Evolutionary conservation across 2,329 filamentous ascomycete species (phyloP).

Genomic region (Claviceps spartinae): DNA sequence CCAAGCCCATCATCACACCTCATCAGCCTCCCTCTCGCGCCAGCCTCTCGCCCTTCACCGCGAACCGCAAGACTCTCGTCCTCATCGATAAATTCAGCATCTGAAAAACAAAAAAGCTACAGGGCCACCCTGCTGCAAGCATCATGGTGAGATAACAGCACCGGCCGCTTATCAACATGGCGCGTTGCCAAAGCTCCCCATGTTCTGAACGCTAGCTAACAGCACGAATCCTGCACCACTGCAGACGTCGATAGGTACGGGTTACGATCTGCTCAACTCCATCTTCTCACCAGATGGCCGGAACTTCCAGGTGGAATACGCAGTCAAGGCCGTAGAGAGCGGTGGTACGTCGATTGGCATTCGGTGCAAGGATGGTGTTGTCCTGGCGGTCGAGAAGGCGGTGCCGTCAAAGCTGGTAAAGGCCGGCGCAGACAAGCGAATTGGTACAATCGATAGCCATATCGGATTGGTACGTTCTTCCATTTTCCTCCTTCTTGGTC

Average conservation of each 20-base stretch:
- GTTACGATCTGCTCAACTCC: constrained; percentile 98
- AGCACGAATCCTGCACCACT: not conserved
- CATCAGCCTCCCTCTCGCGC: not conserved
- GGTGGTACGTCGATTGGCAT: constrained; percentile 94
- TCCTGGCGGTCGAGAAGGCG: constrained; percentile 93
- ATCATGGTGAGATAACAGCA: constrained; percentile 11
- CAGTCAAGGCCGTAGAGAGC: constrained; percentile 96
- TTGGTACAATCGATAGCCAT: constrained; percentile 87
- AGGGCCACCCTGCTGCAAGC: constrained; percentile 1
- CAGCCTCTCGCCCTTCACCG: not conserved
- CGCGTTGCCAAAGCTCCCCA: not conserved
- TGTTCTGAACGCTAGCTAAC: constrained; percentile 4
- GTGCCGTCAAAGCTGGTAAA: constrained; percentile 92
- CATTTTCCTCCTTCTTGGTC: not conserved
- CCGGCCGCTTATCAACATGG: not conserved
- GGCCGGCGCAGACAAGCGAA: constrained; percentile 89
- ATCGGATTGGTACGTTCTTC: constrained; percentile 65
- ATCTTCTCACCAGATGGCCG: constrained; percentile 98
- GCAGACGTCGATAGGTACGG: constrained; percentile 98
- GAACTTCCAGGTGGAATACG: constrained; percentile 99
- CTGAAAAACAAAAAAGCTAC: not conserved
- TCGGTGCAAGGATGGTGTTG: constrained; percentile 91
- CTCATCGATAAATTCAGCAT: not conserved
- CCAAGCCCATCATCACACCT: constrained; percentile 9
- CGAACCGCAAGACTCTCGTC: not conserved